Conservation (phyloP, 352 stramenopile species). For the Phytophthora pseudosyringae region DNA sequence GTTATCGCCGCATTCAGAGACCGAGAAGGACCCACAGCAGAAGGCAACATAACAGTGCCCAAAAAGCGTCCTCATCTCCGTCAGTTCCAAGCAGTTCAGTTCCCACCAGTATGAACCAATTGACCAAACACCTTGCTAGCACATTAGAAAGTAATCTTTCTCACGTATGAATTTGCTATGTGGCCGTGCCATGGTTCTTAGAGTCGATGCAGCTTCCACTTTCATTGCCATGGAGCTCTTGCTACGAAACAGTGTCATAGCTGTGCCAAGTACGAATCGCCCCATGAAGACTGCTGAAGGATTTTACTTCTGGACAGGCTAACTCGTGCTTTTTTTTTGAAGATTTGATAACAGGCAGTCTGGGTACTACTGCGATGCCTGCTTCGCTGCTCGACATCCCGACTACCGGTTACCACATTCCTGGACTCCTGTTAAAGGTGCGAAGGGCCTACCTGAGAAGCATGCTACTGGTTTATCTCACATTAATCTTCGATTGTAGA, state of each 20-base stretch:
- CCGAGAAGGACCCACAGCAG: background rate
- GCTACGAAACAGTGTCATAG: conserved; percentile 74
- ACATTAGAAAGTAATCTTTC: background rate
- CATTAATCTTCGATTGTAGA: conserved; percentile 29
- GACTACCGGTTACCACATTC: conserved; percentile 58
- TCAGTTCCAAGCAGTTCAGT: conserved; percentile 28
- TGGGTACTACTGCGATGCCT: conserved; percentile 76
- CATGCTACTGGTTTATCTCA: conserved; percentile 5
- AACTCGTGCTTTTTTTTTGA: conserved; percentile 1
- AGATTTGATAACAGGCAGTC: conserved; percentile 63
- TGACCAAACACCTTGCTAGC: background rate
- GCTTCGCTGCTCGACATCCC: conserved; percentile 64
- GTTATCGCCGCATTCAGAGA: conserved; percentile 52
- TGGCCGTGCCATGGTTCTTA: conserved; percentile 12
- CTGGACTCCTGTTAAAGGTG: conserved; percentile 59
- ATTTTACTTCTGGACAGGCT: background rate
- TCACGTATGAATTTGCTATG: background rate
- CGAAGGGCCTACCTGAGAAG: background rate
- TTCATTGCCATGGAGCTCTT: conserved; percentile 46
- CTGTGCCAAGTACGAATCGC: conserved; percentile 60
- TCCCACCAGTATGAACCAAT: conserved; percentile 20
- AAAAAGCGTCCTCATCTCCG: conserved; percentile 34
- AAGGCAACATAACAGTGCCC: conserved; percentile 3
- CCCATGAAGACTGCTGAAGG: background rate
- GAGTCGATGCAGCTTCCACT: conserved; percentile 62